A percentile compares a stretch with the other conserved stretches of the same genome.
These are phyloP conservation scores for Inga oerstediana DNA, from an alignment of 306 rosid genomes.

Conservation along the genomic window DNA sequence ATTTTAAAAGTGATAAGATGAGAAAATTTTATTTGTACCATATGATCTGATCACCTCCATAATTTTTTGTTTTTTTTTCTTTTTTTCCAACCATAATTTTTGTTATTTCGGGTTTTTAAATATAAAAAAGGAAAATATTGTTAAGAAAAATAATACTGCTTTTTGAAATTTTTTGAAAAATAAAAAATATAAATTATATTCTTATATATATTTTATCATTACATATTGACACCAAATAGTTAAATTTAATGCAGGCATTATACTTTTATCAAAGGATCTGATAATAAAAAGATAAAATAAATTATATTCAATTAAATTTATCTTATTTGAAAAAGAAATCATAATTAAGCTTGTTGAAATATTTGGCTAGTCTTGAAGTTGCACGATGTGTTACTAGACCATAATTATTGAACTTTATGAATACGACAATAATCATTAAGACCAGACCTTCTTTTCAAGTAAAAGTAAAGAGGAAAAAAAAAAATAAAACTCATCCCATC, in stretches of 20 bases:
- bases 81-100: too few relatives aligned
- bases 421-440: background rate
- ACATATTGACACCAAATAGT: background rate
- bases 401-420: background rate
- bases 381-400: background rate
- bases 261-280: background rate
- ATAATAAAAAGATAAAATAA: background rate
- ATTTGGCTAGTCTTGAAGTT: background rate
- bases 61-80: too few relatives aligned
- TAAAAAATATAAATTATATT: too few relatives aligned
- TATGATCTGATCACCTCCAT: background rate
- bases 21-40: background rate
- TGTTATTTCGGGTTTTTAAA: too few relatives aligned
- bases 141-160: too few relatives aligned
- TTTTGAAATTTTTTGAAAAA: too few relatives aligned
- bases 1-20: background rate
- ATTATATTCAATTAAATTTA: background rate
- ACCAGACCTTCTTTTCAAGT: background rate
- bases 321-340: background rate
- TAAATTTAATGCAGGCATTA: background rate
- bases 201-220: background rate
- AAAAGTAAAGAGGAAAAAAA: constrained; percentile 4
- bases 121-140: background rate
- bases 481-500: background rate
- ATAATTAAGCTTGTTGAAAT: background rate